These are phyloP conservation scores for Neohortaea acidophila DNA, from an alignment of 495 filamentous ascomycete species.

Conservation along the genomic window DNA sequence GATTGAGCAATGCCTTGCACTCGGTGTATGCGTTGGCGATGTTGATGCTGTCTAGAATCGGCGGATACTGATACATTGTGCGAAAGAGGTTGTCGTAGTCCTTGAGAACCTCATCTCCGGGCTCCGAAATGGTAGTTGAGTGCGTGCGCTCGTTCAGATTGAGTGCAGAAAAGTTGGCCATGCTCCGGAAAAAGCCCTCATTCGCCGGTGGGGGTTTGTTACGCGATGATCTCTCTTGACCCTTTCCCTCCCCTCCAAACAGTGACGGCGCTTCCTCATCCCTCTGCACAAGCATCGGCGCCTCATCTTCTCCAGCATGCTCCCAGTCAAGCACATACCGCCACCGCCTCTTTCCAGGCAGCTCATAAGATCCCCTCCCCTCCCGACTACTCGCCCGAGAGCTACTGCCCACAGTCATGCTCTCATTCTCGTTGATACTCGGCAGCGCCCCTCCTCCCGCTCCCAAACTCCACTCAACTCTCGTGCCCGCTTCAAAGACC, in stretches of 20 bases:
- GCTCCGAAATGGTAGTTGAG: constrained; percentile 28
- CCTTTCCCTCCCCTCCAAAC: constrained; percentile 31
- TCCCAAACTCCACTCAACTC: constrained; percentile 52
- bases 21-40: constrained; percentile 83
- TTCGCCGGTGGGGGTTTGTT: constrained; percentile 40
- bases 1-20: constrained; percentile 68
- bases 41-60: constrained; percentile 62
- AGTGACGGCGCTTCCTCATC: constrained; percentile 31
- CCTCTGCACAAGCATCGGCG: constrained; percentile 80
- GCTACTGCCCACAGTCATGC: constrained; percentile 20
- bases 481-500: constrained; percentile 83
- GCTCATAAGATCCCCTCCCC: constrained; percentile 14
- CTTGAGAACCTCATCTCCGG: constrained; percentile 55
- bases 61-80: constrained; percentile 83
- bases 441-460: constrained; percentile 29
- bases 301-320: constrained; percentile 52
- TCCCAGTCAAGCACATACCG: constrained; percentile 67
- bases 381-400: constrained; percentile 26
- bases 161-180: constrained; percentile 57
- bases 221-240: constrained; percentile 17
- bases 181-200: constrained; percentile 67
- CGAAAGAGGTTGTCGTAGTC: constrained; percentile 91
- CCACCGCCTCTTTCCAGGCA: constrained; percentile 45
- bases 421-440: constrained; percentile 43
- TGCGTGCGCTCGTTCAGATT: constrained; percentile 28